phyloP scores from a whole-genome alignment of 805 yeast genomes.

The Zygosaccharomyces bisporus region DNA sequence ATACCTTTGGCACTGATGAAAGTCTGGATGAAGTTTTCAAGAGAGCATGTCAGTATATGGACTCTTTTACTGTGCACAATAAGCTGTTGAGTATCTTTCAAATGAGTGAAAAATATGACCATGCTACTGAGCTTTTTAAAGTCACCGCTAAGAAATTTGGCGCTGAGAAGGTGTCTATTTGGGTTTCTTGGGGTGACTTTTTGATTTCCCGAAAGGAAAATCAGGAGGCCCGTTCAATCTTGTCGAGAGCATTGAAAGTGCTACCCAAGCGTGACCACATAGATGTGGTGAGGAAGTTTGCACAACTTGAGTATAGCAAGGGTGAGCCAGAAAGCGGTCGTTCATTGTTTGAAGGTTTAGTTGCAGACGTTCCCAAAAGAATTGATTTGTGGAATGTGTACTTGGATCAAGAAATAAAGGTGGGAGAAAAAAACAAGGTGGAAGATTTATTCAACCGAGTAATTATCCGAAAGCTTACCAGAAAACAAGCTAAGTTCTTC shows the following conservation, averaged over 20 bases:
- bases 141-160: conserved; percentile 78
- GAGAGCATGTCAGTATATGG: conserved; percentile 89
- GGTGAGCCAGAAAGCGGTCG: conserved; percentile 96
- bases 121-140: conserved; percentile 67
- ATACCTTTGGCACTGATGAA: conserved; percentile 85
- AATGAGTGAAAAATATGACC: conserved; percentile 64
- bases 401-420: conserved; percentile 86
- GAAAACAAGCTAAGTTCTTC: conserved; percentile 92
- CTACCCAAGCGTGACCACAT: conserved; percentile 71
- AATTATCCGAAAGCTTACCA: conserved; percentile 56
- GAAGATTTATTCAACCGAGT: conserved; percentile 84
- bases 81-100: conserved; percentile 72
- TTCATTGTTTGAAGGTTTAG: conserved; percentile 86
- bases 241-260: conserved; percentile 68
- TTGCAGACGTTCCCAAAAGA: conserved; percentile 86
- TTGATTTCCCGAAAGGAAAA: conserved; percentile 53
- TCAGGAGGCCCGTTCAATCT: conserved; percentile 65
- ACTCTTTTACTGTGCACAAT: conserved; percentile 73
- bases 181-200: conserved; percentile 81
- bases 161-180: conserved; percentile 57
- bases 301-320: conserved; percentile 76
- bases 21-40: conserved; percentile 75
- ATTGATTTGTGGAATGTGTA: conserved; percentile 94
- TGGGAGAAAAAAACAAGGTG: conserved; percentile 58
- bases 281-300: conserved; percentile 82